Percentiles rank a stretch among this genome's conserved stretches.
Evolutionary conservation across 257 asterid species (phyloP).

Genomic region (Solanum medicagineum): DNA sequence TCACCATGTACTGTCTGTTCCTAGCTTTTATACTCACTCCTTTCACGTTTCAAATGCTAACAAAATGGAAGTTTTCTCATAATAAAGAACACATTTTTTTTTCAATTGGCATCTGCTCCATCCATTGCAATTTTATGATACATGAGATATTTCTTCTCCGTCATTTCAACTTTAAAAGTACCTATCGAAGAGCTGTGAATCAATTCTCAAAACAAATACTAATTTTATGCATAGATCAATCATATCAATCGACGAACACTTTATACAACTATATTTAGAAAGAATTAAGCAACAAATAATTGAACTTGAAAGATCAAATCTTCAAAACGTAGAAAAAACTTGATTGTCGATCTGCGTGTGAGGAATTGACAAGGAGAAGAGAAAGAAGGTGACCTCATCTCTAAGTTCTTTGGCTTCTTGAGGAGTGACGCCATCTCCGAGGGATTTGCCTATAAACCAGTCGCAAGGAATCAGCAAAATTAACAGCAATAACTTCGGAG

Average conservation of each 20-base stretch:
- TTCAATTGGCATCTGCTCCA: neutral
- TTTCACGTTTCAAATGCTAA: neutral
- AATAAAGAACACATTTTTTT: neutral
- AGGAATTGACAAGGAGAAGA: neutral
- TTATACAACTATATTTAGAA: neutral
- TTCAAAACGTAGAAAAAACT: neutral
- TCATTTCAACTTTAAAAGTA: neutral
- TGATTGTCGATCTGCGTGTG: neutral
- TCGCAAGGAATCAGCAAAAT: constrained; percentile 27
- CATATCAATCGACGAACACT: neutral
- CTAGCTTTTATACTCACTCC: neutral
- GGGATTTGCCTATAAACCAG: constrained; percentile 20
- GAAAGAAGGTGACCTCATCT: constrained; percentile 54
- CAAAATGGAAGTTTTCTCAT: neutral
- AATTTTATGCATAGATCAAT: neutral
- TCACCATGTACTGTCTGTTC: neutral
- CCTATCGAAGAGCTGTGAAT: neutral
- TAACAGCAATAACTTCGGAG: constrained; percentile 28
- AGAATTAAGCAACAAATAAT: neutral
- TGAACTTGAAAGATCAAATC: neutral
- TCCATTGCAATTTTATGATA: neutral
- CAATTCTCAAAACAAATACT: neutral
- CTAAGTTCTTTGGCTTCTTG: constrained; percentile 75
- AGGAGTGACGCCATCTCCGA: constrained; percentile 67
- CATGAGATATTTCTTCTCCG: neutral